These are phyloP conservation scores for Tetracladium setigerum DNA, from an alignment of 495 filamentous ascomycete genomes.

Conservation along the genomic window DNA sequence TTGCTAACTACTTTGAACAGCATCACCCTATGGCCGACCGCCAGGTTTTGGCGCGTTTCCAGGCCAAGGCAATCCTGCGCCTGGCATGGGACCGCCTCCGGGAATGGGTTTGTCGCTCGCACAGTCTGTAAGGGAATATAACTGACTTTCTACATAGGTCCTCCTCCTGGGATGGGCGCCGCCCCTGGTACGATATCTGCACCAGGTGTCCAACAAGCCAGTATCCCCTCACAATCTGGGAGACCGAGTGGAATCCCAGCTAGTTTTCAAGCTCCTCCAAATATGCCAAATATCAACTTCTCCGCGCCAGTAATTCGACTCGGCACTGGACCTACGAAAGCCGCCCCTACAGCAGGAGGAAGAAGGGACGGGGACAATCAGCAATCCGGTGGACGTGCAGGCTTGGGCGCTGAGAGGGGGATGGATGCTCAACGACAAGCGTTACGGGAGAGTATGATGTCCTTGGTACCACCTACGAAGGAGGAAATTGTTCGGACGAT, in stretches of 20 bases:
- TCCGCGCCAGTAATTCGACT: slow-evolving; percentile 94
- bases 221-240: slow-evolving; percentile 52
- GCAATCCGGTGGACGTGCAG: slow-evolving; percentile 47
- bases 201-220: slow-evolving; percentile 72
- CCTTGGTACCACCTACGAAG: slow-evolving; percentile 73
- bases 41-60: slow-evolving; percentile 69
- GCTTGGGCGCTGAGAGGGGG: slow-evolving; percentile 57
- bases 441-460: slow-evolving; percentile 66
- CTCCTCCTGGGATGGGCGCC: slow-evolving; percentile 60
- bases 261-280: slow-evolving; percentile 83
- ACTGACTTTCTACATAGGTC: slow-evolving; percentile 30
- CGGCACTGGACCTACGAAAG: slow-evolving; percentile 61
- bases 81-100: slow-evolving; percentile 68
- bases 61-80: slow-evolving; percentile 46
- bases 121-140: slow-evolving; percentile 10
- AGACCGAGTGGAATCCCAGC: slow-evolving; percentile 73
- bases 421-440: slow-evolving; percentile 62
- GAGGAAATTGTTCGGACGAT: slow-evolving; percentile 90
- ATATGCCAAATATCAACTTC: slow-evolving; percentile 97
- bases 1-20: slow-evolving; percentile 18
- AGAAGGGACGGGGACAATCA: slow-evolving; percentile 31
- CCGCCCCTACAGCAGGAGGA: slow-evolving; percentile 32
- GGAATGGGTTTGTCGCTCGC: slow-evolving; percentile 60
- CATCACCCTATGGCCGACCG: slow-evolving; percentile 58
- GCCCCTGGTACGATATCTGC: slow-evolving; percentile 73